A percentile compares a stretch with the other conserved stretches of the same genome.
Evolutionary conservation across 2,329 filamentous ascomycete species (phyloP).

Genomic region (Echinosphaeria canescens): DNA sequence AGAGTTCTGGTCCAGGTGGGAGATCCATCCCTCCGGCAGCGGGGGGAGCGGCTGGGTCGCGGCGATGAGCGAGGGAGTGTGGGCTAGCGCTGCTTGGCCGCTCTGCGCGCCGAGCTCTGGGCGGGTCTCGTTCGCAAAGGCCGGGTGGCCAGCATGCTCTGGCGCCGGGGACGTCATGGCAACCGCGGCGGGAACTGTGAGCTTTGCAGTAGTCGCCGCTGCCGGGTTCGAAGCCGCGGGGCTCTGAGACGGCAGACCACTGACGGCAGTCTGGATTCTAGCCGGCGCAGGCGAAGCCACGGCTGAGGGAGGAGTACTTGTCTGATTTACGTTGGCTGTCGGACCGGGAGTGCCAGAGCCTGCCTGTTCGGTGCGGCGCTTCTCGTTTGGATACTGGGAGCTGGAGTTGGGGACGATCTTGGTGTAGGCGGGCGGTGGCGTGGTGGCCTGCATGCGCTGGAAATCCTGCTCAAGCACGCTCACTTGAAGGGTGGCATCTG

Average conservation of each 20-base stretch:
- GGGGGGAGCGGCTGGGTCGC: conserved; percentile 72
- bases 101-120: conserved; percentile 24
- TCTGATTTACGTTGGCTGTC: no score
- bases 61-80: conserved; percentile 21
- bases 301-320: conserved; percentile 9
- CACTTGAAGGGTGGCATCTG: conserved; percentile 34
- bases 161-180: conserved; percentile 18
- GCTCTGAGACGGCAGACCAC: conserved; percentile 2
- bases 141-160: conserved; percentile 53
- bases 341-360: conserved; percentile 9
- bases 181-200: conserved; percentile 1
- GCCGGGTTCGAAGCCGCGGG: background rate
- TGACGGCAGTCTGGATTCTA: no score
- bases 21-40: conserved; percentile 94
- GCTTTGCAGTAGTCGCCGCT: conserved; percentile 1
- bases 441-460: conserved; percentile 59
- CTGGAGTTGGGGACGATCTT: conserved; percentile 36
- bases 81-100: conserved; percentile 21
- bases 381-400: conserved; percentile 55
- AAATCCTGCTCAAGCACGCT: conserved; percentile 75
- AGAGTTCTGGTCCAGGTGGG: conserved; percentile 84
- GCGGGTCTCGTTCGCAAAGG: conserved; percentile 63
- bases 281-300: conserved; percentile 1
- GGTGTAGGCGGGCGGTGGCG: conserved; percentile 89
- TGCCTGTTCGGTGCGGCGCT: conserved; percentile 28